Evolutionary conservation across 1,284 basidiomycete species (phyloP), one percentile per base, ranked within the genome.

Genomic region (Macrocybe sp.): DNA sequence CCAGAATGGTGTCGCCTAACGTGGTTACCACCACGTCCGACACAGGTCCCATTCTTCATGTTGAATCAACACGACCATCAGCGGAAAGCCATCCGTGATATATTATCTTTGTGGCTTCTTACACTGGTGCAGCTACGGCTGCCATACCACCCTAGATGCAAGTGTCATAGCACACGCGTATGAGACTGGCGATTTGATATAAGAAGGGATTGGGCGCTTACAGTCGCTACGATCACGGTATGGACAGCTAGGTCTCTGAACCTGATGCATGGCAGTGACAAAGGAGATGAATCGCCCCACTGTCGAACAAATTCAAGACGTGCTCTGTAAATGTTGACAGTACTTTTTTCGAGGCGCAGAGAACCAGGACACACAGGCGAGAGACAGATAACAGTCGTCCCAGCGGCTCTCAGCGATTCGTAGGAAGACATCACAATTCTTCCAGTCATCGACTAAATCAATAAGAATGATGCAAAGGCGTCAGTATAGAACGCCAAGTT

Each of bases 201-300:
- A 47, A 47, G 33, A 12, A 29, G 31, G 37, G 31, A 7, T 30
- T 30, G 37, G 35, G 11, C 32, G 59, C 74, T 61, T 59, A 82
- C 80, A 34, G 81, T 83, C 38, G 76, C 80, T 37, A 69, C 77
- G 32, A 83, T 73, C 35, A 82, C 75, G 3, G 74, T 77, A 56
- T 83, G 80, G 29, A 83, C 74, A 28, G 70, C 79, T 16, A 84
- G 65, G 62, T 83, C 80, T 38, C 81, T 66, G 60, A 84, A 82
- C 10, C 81, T 73, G 42, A 84, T 77, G 63, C 80, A 83, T 30
- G 81, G 81, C n/a, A 83, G 68, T 31, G 80, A 66, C 3, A 83
- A 62, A 10, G 81, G 81, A 9, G 77, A 81, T 4, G 79, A 81
- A 56, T 84, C 80, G 3, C 79, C 80, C 81, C 80, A 82, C 76